These are phyloP conservation scores for Fusarium tjaetaba DNA, from an alignment of 2,329 filamentous ascomycete species.

Conservation along the genomic window DNA sequence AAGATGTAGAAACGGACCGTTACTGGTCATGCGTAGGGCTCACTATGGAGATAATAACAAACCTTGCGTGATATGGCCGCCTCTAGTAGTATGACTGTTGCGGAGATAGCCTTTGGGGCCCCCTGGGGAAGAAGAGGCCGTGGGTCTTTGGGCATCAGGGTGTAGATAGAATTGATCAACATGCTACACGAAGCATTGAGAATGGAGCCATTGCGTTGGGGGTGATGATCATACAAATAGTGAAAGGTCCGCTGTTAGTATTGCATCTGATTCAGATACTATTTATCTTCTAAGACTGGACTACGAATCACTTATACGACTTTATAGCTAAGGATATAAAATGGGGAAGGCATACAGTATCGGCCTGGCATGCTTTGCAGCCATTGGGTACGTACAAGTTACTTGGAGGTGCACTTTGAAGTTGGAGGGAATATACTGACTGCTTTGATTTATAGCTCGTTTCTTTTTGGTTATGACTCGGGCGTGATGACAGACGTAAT, in stretches of 20 bases:
- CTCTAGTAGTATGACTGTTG: constrained; percentile 21
- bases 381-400: constrained; percentile 49
- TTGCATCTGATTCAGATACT: not conserved
- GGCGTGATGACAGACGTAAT: constrained; percentile 60
- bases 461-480: constrained; percentile 56
- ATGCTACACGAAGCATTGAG: constrained; percentile 2
- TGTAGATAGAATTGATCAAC: not conserved
- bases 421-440: not conserved
- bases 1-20: constrained; percentile 12
- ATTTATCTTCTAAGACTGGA: not conserved
- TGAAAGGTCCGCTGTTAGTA: not conserved
- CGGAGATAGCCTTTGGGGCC: constrained; percentile 24
- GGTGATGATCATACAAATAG: constrained; percentile 31
- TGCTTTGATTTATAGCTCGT: constrained; percentile 42
- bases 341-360: constrained; percentile 55
- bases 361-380: constrained; percentile 52
- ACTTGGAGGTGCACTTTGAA: not conserved
- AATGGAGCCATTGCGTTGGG: constrained; percentile 6
- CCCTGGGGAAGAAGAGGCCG: constrained; percentile 12
- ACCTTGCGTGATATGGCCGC: constrained; percentile 26
- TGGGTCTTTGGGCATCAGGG: constrained; percentile 11
- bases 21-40: constrained; percentile 9
- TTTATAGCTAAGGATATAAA: not conserved
- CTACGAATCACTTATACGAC: not conserved
- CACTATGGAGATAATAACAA: not conserved